These are phyloP conservation scores for Ascoidea rubescens DNA, from an alignment of 805 yeast species.

Conservation along the genomic window DNA sequence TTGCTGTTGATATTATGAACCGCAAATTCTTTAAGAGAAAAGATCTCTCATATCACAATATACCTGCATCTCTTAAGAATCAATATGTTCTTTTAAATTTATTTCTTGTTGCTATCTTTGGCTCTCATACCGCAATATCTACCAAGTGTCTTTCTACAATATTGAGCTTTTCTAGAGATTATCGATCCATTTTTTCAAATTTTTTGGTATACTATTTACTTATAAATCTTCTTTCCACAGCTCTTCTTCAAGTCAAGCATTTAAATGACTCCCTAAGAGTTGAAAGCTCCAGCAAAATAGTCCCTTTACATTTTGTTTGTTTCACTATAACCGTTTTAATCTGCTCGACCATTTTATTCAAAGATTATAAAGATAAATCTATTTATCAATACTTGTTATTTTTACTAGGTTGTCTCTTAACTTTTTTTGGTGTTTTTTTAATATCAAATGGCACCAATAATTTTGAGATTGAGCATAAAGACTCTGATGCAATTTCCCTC, in stretches of 20 bases:
- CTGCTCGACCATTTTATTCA: conserved; percentile 28
- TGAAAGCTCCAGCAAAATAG: conserved; percentile 30
- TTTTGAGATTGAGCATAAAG: not conserved
- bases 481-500: not conserved
- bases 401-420: conserved; percentile 21
- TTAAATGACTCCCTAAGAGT: conserved; percentile 24
- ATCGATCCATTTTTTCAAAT: conserved; percentile 9
- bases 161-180: conserved; percentile 13
- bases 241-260: conserved; percentile 25
- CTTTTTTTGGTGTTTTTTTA: conserved; percentile 28
- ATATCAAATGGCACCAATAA: conserved; percentile 13
- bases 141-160: conserved; percentile 27
- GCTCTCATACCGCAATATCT: conserved; percentile 32
- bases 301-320: conserved; percentile 34
- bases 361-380: conserved; percentile 22
- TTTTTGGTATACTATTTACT: conserved; percentile 20
- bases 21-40: not conserved
- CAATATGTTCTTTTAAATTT: conserved; percentile 19
- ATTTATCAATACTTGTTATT: conserved; percentile 15
- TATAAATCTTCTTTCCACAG: conserved; percentile 21
- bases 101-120: conserved; percentile 27
- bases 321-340: conserved; percentile 29
- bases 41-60: not conserved
- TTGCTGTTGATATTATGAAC: conserved; percentile 3
- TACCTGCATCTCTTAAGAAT: not conserved